Conservation (phyloP, 306 rosid species). For the Prunus mume region DNA sequence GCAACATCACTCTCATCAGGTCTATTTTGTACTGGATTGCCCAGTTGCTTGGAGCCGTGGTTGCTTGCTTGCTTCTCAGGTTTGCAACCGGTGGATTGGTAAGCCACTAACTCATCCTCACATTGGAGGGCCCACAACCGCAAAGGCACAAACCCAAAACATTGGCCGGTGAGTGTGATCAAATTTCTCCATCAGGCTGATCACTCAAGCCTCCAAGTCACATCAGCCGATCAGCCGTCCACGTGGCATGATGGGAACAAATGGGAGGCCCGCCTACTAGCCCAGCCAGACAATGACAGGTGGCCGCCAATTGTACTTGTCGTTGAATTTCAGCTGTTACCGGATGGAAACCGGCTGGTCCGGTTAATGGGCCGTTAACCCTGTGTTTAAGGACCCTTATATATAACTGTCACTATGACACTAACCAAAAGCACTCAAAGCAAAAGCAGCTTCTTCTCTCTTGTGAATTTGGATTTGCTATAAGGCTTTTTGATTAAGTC, state of each 20-base stretch:
- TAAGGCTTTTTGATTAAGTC: slow-evolving; percentile 3
- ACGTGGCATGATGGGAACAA: slow-evolving; percentile 44
- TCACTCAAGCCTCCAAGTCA: slow-evolving; percentile 15
- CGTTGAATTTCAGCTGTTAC: slow-evolving; percentile 17
- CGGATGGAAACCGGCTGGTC: slow-evolving; percentile 25
- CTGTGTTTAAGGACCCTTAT: slow-evolving; percentile 13
- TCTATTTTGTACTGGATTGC: too few relatives aligned
- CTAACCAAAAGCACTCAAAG: neutral
- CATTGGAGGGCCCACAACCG: slow-evolving; percentile 34
- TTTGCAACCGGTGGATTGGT: too few relatives aligned
- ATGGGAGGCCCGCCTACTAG: slow-evolving; percentile 47
- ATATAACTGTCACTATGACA: slow-evolving; percentile 22
- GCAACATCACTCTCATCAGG: too few relatives aligned
- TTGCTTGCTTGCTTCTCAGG: too few relatives aligned
- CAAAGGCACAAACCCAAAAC: neutral
- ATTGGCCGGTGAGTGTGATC: slow-evolving; percentile 41
- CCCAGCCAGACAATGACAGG: slow-evolving; percentile 22
- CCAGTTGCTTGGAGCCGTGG: too few relatives aligned
- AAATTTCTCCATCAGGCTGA: slow-evolving; percentile 5
- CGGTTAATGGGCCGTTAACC: slow-evolving; percentile 18
- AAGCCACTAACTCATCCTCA: too few relatives aligned
- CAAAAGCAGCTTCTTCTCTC: neutral
- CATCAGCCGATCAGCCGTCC: slow-evolving; percentile 45
- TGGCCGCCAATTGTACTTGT: slow-evolving; percentile 11
- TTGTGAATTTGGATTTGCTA: neutral